Evolutionary conservation across 31 red algal species (phyloP), one percentile per base, ranked within the genome.

Genomic region (Porphyra umbilicalis): DNA sequence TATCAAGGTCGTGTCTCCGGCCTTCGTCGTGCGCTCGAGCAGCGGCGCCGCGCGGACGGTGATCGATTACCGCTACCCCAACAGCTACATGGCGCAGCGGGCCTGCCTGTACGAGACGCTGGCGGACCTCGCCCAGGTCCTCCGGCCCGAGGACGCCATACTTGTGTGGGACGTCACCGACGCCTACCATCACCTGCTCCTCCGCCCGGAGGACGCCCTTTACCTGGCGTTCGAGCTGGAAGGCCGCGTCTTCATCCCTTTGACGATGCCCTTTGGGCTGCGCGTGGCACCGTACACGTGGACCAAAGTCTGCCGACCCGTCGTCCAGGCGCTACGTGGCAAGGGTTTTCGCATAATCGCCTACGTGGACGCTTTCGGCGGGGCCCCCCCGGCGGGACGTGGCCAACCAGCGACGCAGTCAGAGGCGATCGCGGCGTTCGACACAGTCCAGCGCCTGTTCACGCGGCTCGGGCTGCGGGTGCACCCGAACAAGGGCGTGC

Each of bases 281-380:
- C 10, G 11, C 10, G 82, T 77, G 14, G 82, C 57, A 9, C 82
- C 84, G 34, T 86, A 35, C 76, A 80, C 80, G 35, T 86, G 79
- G 77, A 86, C 84, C 84, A 86, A 86, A 35, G 13, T 77, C 20
- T 38, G 79, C 32, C 84, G 84, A 38, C 84, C 84, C 33, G 75
- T 86, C 36, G 84, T 86, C 10, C 10, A 15, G 77, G 33, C 79
- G 78, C 38, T 86, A 33, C 84, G 75, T 10, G 10, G 76, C 33
- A 34, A 11, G 11, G 84, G 35, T 16, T n/a, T n/a, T n/a, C n/a
- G n/a, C n/a, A n/a, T n/a, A n/a, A n/a, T n/a, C n/a, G n/a, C n/a
- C n/a, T n/a, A n/a, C n/a, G n/a, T n/a, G n/a, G n/a, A n/a, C n/a
- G n/a, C n/a, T n/a, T n/a, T n/a, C n/a, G n/a, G n/a, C n/a, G n/a